Base-by-base conservation (phyloP, 441 rosid species). In the Kokia cookei region DNA sequence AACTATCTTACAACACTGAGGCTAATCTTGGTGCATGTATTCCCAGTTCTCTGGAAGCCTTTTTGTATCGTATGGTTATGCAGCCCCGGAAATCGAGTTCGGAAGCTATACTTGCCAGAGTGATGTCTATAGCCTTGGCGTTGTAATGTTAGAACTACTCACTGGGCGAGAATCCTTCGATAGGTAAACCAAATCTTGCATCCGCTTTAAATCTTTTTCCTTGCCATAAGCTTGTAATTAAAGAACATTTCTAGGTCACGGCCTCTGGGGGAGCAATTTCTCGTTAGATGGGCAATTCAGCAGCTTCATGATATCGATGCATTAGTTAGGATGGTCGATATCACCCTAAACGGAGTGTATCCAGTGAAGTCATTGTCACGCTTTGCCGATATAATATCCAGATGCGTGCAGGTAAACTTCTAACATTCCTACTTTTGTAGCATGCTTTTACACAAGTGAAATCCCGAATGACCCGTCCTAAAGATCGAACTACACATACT, bases 81-180 rank as follows among this genome's bases (percentile, higher is more conserved):
- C 80, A 1, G 91, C 92, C 57, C 88, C 88, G 24, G 98, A 95
- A 81, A 82, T 84, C 2, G 97, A 91, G 76, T 87, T 79, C 7
- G 96, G 99, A 83, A 86, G 78, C 67, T 91, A 88, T 65, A 86
- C 97, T 63, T 89, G 91, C 85, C 91, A 89, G 71, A 95, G 98
- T 64, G 99, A 95, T 76, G 88, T 95, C 42, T 93, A 86, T 75
- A 95, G 98, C 83, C 92, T 95, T 35, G 99, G 99, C 5, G 94
- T 95, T 61, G 93, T 94, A 72, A 89, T 94, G 95, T 85, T 94
- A 73, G 98, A 94, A 80, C 89, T 94, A 53, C 96, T 93, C 65
- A 88, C 97, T 0, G 93, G 97, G 29, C 85, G 93, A 58, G 89
- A 86, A 79, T 77, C 97, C 58, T 82, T 80, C 61, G 97, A 94